phyloP scores from a whole-genome alignment of 495 filamentous ascomycete species.

The Penicillium cosmopolitanum region DNA sequence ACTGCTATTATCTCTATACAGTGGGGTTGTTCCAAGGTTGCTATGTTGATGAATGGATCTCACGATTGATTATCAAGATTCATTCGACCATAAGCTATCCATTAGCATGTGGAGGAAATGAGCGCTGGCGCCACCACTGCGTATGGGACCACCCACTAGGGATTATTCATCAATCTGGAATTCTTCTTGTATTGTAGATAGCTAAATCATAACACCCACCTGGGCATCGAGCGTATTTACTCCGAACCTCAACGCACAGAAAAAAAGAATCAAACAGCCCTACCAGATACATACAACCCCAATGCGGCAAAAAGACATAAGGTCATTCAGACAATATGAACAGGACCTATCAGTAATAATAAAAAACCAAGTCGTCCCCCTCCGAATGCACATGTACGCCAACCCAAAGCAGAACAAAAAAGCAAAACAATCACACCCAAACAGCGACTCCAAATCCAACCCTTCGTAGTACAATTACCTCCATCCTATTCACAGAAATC shows the following conservation, averaged over 20 bases:
- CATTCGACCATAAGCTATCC: too few species aligned
- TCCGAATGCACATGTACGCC: slow-evolving; percentile 30
- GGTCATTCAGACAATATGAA: slow-evolving; percentile 25
- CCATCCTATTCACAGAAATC: slow-evolving; percentile 46
- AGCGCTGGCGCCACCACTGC: too few species aligned
- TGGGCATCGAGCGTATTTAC: slow-evolving; percentile 24
- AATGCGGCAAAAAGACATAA: slow-evolving; percentile 9
- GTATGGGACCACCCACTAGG: background rate
- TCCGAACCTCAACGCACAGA: slow-evolving; percentile 8
- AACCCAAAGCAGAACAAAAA: slow-evolving; percentile 10
- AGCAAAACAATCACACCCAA: slow-evolving; percentile 5
- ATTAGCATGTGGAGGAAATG: too few species aligned
- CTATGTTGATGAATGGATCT: background rate
- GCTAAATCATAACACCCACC: slow-evolving; percentile 7
- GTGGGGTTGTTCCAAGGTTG: background rate
- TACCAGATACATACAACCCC: slow-evolving; percentile 16
- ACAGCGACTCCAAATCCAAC: slow-evolving; percentile 20
- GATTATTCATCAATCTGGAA: slow-evolving; percentile 1
- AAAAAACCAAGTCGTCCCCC: slow-evolving; percentile 19
- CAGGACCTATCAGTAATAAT: slow-evolving; percentile 15
- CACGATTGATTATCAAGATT: too few species aligned
- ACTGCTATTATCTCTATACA: background rate
- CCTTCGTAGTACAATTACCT: slow-evolving; percentile 19
- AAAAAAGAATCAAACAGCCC: slow-evolving; percentile 6
- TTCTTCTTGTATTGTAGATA: slow-evolving; percentile 21